phyloP scores from a whole-genome alignment of 2,329 filamentous ascomycete genomes.

The Falciphora oryzae region DNA sequence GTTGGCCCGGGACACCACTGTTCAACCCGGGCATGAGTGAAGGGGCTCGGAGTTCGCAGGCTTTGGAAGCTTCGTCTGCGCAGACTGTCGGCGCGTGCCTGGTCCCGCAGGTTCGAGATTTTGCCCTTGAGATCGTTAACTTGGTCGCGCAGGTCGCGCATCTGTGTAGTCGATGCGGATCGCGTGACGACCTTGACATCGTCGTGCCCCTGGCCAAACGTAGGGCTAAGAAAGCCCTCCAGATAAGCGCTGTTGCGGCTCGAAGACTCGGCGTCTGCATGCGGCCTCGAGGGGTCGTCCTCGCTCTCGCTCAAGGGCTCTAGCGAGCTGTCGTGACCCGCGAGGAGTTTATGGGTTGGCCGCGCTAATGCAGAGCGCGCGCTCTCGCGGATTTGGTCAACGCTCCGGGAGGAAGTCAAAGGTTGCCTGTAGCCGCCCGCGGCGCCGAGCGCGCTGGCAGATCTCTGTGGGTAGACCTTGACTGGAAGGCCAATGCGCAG shows the following conservation, averaged over 20 bases:
- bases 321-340: conserved; percentile 37
- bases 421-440: conserved; percentile 53
- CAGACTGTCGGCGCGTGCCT: conserved; percentile 72
- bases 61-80: conserved; percentile 72
- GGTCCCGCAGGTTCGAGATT: conserved; percentile 72
- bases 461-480: conserved; percentile 45
- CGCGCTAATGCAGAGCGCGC: conserved; percentile 17
- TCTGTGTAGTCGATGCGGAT: conserved; percentile 66
- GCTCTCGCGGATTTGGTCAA: conserved; percentile 32
- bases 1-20: conserved; percentile 39
- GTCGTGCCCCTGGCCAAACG: conserved; percentile 29
- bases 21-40: conserved; percentile 62
- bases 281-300: conserved; percentile 16
- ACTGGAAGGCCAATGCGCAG: conserved; percentile 38
- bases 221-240: conserved; percentile 39
- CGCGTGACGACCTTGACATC: conserved; percentile 49
- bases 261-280: conserved; percentile 14
- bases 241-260: conserved; percentile 25
- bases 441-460: conserved; percentile 58
- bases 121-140: conserved; percentile 82
- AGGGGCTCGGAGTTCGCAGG: conserved; percentile 69
- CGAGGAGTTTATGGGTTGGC: conserved; percentile 30
- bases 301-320: conserved; percentile 52
- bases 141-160: conserved; percentile 71
- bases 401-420: conserved; percentile 36